A percentile compares a stretch with the other conserved stretches of the same genome.
phyloP scores from a whole-genome alignment of 176 grass and related monocot species.

The Eragrostis nindensis region DNA sequence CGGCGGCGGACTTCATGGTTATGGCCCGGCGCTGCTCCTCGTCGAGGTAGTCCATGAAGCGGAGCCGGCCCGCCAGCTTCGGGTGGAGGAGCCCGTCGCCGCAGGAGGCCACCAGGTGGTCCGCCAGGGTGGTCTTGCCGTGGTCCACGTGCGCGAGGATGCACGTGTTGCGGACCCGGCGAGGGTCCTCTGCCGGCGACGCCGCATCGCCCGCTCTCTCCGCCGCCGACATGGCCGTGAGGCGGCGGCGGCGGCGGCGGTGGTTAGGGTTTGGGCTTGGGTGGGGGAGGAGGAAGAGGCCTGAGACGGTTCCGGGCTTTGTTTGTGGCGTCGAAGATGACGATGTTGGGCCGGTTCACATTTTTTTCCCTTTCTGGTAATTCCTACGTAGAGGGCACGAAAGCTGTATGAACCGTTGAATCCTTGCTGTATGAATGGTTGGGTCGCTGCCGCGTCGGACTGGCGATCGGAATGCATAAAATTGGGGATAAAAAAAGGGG shows the following conservation, averaged over 20 bases:
- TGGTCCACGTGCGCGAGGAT: conserved; percentile 96
- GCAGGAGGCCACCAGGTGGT: conserved; percentile 83
- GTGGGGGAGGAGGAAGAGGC: not conserved
- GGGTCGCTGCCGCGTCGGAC: not conserved
- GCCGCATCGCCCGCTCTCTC: conserved; percentile 17
- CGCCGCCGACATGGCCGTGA: conserved; percentile 38
- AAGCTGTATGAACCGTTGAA: conserved; percentile 28
- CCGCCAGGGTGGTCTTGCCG: conserved; percentile 89
- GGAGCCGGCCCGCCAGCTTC: conserved; percentile 69
- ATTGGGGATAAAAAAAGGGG: not conserved
- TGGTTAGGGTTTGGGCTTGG: conserved; percentile 48
- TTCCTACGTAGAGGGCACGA: conserved; percentile 6
- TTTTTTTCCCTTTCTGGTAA: not conserved
- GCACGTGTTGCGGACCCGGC: conserved; percentile 79
- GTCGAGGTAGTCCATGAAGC: conserved; percentile 87
- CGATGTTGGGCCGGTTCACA: not conserved
- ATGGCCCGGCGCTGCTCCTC: conserved; percentile 91
- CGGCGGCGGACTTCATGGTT: conserved; percentile 89
- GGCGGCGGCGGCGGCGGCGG: too few species aligned
- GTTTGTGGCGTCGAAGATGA: not conserved
- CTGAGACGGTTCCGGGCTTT: too few species aligned
- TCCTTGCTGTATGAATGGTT: too few species aligned
- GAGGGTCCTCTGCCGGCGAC: conserved; percentile 25
- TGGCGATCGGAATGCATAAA: not conserved
- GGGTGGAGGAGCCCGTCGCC: conserved; percentile 74